Evolutionary conservation across 2,329 filamentous ascomycete genomes (phyloP).

Genomic region (Lecanicillium sp.): DNA sequence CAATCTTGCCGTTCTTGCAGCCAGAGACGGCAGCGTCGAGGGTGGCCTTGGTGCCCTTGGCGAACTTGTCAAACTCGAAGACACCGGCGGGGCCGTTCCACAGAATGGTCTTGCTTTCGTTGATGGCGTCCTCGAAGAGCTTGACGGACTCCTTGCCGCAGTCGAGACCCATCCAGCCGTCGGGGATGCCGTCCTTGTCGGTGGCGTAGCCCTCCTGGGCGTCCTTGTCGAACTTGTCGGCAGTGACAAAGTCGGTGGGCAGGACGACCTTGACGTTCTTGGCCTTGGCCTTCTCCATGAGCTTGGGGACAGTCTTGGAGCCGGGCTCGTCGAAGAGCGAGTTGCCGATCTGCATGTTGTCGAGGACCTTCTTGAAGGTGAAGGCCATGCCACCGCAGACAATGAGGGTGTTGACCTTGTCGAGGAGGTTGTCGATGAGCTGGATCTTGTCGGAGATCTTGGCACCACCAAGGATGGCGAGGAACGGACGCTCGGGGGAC

Average conservation of each 20-base stretch:
- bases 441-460: slow-evolving; percentile 99
- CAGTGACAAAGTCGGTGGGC: slow-evolving; percentile 91
- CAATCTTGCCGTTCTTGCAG: slow-evolving; percentile 77
- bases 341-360: slow-evolving; percentile 82
- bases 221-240: slow-evolving; percentile 87
- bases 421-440: slow-evolving; percentile 96
- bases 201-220: slow-evolving; percentile 76
- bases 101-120: slow-evolving; percentile 87
- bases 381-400: slow-evolving; percentile 98
- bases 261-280: slow-evolving; percentile 94
- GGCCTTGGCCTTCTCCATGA: slow-evolving; percentile 93
- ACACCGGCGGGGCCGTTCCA: slow-evolving; percentile 98
- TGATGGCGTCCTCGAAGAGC: slow-evolving; percentile 83
- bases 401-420: slow-evolving; percentile 95
- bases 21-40: slow-evolving; percentile 83
- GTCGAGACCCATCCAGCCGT: slow-evolving; percentile 98
- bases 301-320: slow-evolving; percentile 78
- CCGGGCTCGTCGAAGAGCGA: slow-evolving; percentile 92
- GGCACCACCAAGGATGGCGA: slow-evolving; percentile 94
- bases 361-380: slow-evolving; percentile 99
- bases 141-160: slow-evolving; percentile 83
- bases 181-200: slow-evolving; percentile 83
- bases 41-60: slow-evolving; percentile 83
- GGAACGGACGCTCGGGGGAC: slow-evolving; percentile 87
- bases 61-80: slow-evolving; percentile 95